Percentiles rank a stretch among this genome's conserved stretches.
Conservation (phyloP, 371 early-diverging fungal species). For the Zancudomyces culisetae region DNA sequence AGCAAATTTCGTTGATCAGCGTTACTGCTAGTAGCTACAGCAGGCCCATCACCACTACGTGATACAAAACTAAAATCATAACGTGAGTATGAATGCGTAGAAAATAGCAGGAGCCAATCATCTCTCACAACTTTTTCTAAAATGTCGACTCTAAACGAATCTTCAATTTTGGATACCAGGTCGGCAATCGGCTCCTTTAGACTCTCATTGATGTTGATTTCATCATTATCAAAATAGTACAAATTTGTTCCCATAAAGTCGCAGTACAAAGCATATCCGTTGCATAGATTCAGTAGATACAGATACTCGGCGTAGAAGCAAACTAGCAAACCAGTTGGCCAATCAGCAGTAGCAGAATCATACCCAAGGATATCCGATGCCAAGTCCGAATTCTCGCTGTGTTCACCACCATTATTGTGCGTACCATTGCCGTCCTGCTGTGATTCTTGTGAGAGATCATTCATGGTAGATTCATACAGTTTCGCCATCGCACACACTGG, state of each 20-base stretch:
- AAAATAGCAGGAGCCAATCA: background rate
- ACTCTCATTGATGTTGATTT: background rate
- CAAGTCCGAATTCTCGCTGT: background rate
- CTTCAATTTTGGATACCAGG: too few relatives aligned
- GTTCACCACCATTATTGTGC: background rate
- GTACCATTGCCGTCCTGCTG: background rate
- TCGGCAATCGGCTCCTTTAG: background rate
- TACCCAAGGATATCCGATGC: background rate
- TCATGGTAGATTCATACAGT: background rate
- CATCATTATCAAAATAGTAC: too few relatives aligned
- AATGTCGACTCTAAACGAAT: background rate
- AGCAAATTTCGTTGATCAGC: slow-evolving; percentile 1
- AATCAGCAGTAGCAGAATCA: background rate
- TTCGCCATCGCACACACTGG: background rate
- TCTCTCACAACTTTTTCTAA: slow-evolving; percentile 16
- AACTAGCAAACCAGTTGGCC: background rate
- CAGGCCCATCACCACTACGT: slow-evolving; percentile 9
- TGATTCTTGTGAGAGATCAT: background rate
- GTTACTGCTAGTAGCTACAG: background rate
- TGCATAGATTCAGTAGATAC: slow-evolving; percentile 19
- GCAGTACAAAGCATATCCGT: slow-evolving; percentile 17
- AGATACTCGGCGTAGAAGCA: slow-evolving; percentile 17
- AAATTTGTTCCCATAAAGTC: slow-evolving; percentile 5
- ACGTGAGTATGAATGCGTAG: slow-evolving; percentile 8
- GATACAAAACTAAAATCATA: too few relatives aligned